Base-by-base conservation (phyloP, 257 asterid species). In the Solanum etuberosum region DNA sequence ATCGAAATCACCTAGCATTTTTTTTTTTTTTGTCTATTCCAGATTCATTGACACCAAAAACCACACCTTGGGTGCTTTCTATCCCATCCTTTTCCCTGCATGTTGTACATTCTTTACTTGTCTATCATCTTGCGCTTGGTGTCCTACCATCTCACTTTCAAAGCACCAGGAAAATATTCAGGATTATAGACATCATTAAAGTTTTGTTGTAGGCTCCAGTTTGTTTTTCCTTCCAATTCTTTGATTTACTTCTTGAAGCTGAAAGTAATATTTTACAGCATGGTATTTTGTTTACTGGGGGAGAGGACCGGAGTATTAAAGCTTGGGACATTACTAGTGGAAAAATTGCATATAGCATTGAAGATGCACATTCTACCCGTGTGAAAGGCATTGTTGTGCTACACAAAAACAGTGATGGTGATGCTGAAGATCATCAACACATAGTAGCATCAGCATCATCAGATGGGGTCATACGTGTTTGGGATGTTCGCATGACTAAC, bases 371-470 rank as follows among this genome's bases (percentile, higher is more conserved):
- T 63, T 86, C 93, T 20, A 94, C 98, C 20, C 98, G 99, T 46
- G 89, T 97, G 80, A 97, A 97, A 88, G 99, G 98, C 68, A 87
- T 97, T 86, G 98, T 92, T 35, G 98, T 97, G 83, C 86, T 97
- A 59, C 92, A 96, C 14, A 90, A 93, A 73, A 89, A 68, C 85
- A 77, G 83, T 34, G 90, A 84, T 83, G 93, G 86, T 21, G 63
- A 90, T 13, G 91, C 93, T 72, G 94, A 89, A 48, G 95, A 91
- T 51, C 91, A 91, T 92, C 98, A 98, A 70, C 90, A 91, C 83
- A 83, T 92, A 74, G 93, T 97, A 86, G 99, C 98, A 67, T 97
- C 99, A 84, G 99, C 98, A 57, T 94, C 99, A 4, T 94, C 99
- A 4, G 99, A 97, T 90, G 99, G 99, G 38, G 93, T 94, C 40